Evolutionary conservation across 129 eudicot genomes (phyloP).

Genomic region (Chrysanthemum seticuspe): DNA sequence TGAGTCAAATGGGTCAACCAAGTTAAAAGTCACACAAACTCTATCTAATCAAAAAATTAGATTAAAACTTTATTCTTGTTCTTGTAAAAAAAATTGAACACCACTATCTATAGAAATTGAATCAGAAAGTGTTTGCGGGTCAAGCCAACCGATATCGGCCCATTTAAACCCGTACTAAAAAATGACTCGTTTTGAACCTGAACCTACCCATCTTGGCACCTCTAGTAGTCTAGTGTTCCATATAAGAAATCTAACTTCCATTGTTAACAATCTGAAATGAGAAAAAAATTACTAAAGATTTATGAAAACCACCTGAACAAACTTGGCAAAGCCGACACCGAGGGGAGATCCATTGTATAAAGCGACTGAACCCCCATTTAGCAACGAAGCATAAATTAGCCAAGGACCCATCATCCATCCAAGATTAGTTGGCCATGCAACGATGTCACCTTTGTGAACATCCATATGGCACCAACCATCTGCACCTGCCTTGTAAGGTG

Average conservation of each 20-base stretch:
- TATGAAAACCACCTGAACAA: constrained; percentile 69
- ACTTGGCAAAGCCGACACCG: constrained; percentile 72
- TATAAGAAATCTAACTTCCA: background rate
- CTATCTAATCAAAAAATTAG: too few relatives aligned
- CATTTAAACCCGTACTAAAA: too few relatives aligned
- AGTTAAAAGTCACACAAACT: too few relatives aligned
- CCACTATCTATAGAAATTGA: too few relatives aligned
- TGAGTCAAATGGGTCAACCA: too few relatives aligned
- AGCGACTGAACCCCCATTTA: constrained; percentile 81
- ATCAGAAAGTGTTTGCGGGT: too few relatives aligned
- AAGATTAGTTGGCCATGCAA: constrained; percentile 99
- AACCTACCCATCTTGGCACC: too few relatives aligned
- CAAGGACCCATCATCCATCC: constrained; percentile 99
- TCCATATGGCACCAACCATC: constrained; percentile 94
- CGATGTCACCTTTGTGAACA: constrained; percentile 65
- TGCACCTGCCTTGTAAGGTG: constrained; percentile 90
- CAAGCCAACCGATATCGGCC: too few relatives aligned
- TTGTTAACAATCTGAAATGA: background rate
- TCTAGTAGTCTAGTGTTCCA: too few relatives aligned
- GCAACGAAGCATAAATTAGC: constrained; percentile 78
- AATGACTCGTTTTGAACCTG: too few relatives aligned
- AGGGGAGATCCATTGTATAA: constrained; percentile 93
- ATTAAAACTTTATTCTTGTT: too few relatives aligned
- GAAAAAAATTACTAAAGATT: background rate
- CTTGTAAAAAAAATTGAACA: too few relatives aligned